Conservation (phyloP, 1,284 basidiomycete species). For the Pseudomicrostroma phylloplanum region DNA sequence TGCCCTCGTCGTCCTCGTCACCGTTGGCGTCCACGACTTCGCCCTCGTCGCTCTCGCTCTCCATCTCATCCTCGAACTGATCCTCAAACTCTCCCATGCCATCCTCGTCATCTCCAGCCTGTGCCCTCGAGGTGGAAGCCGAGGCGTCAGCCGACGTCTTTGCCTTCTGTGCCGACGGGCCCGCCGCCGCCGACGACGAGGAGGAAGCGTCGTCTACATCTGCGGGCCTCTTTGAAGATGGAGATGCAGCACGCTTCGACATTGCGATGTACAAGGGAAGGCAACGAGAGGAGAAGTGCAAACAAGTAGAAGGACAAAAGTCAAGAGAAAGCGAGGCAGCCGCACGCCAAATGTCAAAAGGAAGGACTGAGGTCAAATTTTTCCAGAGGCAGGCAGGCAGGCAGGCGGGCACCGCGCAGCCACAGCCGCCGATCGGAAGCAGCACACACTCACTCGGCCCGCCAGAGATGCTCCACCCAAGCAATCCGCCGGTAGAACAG, state of each 20-base stretch:
- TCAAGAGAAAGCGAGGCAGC: too few relatives aligned
- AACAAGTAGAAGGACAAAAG: too few relatives aligned
- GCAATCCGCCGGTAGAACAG: too few relatives aligned
- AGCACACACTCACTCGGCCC: too few relatives aligned
- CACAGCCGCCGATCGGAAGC: too few relatives aligned
- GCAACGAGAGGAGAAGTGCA: background rate
- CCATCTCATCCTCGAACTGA: conserved; percentile 56
- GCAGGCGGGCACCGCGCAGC: too few relatives aligned
- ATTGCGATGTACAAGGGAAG: background rate
- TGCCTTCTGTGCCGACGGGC: background rate
- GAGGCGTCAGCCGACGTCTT: background rate
- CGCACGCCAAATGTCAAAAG: too few relatives aligned
- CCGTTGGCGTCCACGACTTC: conserved; percentile 13
- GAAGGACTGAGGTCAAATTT: too few relatives aligned
- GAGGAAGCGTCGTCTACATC: background rate
- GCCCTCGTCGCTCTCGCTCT: conserved; percentile 53
- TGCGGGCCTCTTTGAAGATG: background rate
- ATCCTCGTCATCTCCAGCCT: conserved; percentile 47
- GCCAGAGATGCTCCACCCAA: too few relatives aligned
- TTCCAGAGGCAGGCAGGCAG: too few relatives aligned
- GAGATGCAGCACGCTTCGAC: background rate
- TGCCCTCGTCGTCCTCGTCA: conserved; percentile 50
- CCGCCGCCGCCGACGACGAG: background rate
- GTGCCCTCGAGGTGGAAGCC: background rate
- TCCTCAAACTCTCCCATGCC: conserved; percentile 58